A percentile compares a stretch with the other conserved stretches of the same genome.
These are phyloP conservation scores for Lentinus brumalis DNA, from an alignment of 768 basidiomycete genomes.

Conservation along the genomic window DNA sequence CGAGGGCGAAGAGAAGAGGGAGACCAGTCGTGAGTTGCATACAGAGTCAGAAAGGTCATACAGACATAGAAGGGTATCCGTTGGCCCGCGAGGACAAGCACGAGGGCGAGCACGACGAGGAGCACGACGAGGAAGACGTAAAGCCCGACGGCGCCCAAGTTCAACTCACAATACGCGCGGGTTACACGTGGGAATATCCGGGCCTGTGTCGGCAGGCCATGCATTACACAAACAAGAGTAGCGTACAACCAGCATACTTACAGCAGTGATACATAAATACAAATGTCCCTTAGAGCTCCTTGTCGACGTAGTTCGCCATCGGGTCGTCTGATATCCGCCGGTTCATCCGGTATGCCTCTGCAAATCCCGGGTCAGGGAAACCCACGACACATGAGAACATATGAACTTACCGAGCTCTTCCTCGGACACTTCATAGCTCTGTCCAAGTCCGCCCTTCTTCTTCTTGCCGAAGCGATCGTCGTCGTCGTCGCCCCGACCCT, in stretches of 20 bases:
- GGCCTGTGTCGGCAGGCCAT: background rate
- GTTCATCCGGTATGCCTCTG: slow-evolving; percentile 91
- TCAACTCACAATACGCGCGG: slow-evolving; percentile 14
- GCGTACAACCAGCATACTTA: background rate
- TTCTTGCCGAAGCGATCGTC: slow-evolving; percentile 63
- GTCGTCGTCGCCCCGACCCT: slow-evolving; percentile 52
- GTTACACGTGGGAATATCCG: slow-evolving; percentile 15
- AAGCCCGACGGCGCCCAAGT: background rate
- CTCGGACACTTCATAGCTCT: slow-evolving; percentile 83
- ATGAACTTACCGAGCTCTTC: slow-evolving; percentile 72
- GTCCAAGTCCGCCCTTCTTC: slow-evolving; percentile 50
- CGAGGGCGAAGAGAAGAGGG: slow-evolving; percentile 73
- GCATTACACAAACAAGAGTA: slow-evolving; percentile 18
- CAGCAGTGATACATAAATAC: slow-evolving; percentile 9
- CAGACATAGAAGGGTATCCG: slow-evolving; percentile 19
- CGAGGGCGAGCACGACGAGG: slow-evolving; percentile 12
- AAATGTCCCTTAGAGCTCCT: slow-evolving; percentile 34
- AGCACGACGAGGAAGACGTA: slow-evolving; percentile 2
- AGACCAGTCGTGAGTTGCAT: slow-evolving; percentile 57
- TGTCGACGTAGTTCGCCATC: slow-evolving; percentile 90
- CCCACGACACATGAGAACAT: slow-evolving; percentile 4
- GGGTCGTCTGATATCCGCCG: slow-evolving; percentile 80
- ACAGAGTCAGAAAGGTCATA: slow-evolving; percentile 25
- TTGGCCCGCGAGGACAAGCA: slow-evolving; percentile 21
- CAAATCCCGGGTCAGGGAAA: slow-evolving; percentile 22